Conservation (phyloP, 2,329 filamentous ascomycete species). For the Ceratocystis ficicola region DNA sequence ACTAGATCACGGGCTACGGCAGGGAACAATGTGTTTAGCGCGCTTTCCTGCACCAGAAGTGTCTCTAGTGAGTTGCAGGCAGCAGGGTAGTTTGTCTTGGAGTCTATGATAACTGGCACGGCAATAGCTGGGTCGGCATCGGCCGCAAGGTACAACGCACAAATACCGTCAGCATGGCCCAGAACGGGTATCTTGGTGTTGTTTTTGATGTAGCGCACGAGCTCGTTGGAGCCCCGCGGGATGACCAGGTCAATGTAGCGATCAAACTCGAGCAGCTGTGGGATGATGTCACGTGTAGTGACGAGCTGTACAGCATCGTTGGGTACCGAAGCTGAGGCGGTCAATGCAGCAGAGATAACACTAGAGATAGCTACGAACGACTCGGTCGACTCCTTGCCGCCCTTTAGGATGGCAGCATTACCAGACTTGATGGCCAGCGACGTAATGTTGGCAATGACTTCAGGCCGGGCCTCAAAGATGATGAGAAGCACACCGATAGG, state of each 20-base stretch:
- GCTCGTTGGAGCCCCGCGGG: slow-evolving; percentile 77
- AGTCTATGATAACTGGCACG: slow-evolving; percentile 67
- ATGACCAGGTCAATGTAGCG: slow-evolving; percentile 89
- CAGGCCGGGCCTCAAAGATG: slow-evolving; percentile 94
- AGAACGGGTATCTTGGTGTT: slow-evolving; percentile 90
- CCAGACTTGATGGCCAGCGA: slow-evolving; percentile 92
- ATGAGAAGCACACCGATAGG: slow-evolving; percentile 96
- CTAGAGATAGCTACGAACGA: slow-evolving; percentile 87
- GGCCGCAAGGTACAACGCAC: slow-evolving; percentile 69
- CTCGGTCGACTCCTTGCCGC: slow-evolving; percentile 87
- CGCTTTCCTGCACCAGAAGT: slow-evolving; percentile 66
- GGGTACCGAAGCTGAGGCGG: slow-evolving; percentile 58
- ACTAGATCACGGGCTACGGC: slow-evolving; percentile 61
- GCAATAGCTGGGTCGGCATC: slow-evolving; percentile 65
- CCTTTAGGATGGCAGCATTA: slow-evolving; percentile 93
- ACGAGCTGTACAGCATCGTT: slow-evolving; percentile 85
- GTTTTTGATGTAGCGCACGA: slow-evolving; percentile 80
- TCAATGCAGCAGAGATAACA: slow-evolving; percentile 69
- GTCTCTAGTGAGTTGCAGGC: slow-evolving; percentile 95
- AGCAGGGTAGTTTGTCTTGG: slow-evolving; percentile 88
- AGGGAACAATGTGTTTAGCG: slow-evolving; percentile 56
- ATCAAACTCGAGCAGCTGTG: slow-evolving; percentile 75
- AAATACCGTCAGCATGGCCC: slow-evolving; percentile 90
- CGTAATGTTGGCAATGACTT: slow-evolving; percentile 97
- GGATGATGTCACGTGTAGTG: slow-evolving; percentile 80